These are phyloP conservation scores for Pythium sp. DNA, from an alignment of 352 stramenopile species.

Conservation along the genomic window DNA sequence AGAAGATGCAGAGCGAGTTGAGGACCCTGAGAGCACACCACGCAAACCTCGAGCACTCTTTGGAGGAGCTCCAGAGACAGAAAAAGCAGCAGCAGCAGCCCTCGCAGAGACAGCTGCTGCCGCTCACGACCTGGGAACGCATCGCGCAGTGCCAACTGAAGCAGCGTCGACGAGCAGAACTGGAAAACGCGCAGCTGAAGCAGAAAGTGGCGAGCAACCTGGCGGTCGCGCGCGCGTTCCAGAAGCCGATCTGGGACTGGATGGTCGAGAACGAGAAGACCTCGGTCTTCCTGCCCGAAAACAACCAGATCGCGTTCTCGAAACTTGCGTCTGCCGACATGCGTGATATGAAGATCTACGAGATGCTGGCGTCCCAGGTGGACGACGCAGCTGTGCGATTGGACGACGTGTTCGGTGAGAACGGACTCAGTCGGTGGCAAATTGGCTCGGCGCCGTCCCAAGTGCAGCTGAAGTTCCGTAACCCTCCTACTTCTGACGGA, in stretches of 20 bases:
- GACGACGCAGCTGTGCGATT: neutral
- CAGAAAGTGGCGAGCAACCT: neutral
- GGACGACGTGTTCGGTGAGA: conserved; percentile 8
- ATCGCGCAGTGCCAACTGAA: conserved; percentile 3
- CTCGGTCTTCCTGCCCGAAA: neutral
- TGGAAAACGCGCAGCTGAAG: conserved; percentile 1
- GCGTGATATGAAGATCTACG: neutral
- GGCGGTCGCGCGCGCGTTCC: neutral
- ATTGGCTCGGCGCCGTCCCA: neutral
- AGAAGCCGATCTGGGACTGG: neutral
- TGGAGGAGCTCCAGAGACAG: neutral
- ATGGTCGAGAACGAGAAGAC: neutral
- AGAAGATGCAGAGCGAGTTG: neutral
- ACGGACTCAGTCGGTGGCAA: neutral
- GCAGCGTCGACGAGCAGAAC: neutral
- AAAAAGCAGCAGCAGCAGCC: neutral
- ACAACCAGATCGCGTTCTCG: conserved; percentile 1
- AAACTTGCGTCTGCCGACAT: neutral
- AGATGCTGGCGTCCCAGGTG: conserved; percentile 1
- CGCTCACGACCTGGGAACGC: neutral
- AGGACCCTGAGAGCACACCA: neutral
- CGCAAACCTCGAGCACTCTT: neutral
- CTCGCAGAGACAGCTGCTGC: neutral
- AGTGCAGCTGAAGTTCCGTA: neutral
- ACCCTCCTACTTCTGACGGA: too few species aligned